Conservation (phyloP, 306 rosid species). For the Cucurbita pepo region DNA sequence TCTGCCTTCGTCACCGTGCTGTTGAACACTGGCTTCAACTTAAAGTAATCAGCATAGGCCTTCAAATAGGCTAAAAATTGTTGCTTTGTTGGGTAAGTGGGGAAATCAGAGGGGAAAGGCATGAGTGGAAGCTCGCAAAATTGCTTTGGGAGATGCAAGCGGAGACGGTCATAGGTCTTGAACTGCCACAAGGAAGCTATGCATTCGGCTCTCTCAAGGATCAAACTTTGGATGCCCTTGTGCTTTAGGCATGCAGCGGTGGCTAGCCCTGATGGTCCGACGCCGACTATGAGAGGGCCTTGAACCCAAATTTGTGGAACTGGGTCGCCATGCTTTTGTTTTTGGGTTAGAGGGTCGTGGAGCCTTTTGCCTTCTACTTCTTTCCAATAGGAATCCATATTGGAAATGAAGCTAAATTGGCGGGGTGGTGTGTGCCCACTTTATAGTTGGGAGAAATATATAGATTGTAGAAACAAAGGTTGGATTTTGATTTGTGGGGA, state of each 20-base stretch:
- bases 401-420: no score
- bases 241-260: conserved; percentile 76
- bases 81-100: conserved; percentile 73
- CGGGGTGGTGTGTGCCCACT: no score
- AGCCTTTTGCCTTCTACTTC: conserved; percentile 51
- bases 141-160: conserved; percentile 85
- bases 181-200: conserved; percentile 82
- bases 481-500: background rate
- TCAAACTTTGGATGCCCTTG: conserved; percentile 46
- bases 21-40: conserved; percentile 36
- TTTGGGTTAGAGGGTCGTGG: conserved; percentile 26
- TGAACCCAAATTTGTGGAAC: conserved; percentile 11
- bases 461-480: background rate
- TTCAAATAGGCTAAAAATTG: conserved; percentile 50
- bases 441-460: no score
- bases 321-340: background rate
- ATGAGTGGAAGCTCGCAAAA: conserved; percentile 65
- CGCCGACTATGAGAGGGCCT: conserved; percentile 81
- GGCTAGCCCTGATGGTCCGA: conserved; percentile 93
- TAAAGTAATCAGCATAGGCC: conserved; percentile 40
- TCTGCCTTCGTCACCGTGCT: conserved; percentile 37
- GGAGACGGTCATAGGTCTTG: conserved; percentile 74
- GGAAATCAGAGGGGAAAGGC: conserved; percentile 66
- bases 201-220: conserved; percentile 58
- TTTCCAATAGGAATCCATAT: conserved; percentile 14